Evolutionary conservation across 106 monocot species (phyloP).

Genomic region (Dendrobium officinale): DNA sequence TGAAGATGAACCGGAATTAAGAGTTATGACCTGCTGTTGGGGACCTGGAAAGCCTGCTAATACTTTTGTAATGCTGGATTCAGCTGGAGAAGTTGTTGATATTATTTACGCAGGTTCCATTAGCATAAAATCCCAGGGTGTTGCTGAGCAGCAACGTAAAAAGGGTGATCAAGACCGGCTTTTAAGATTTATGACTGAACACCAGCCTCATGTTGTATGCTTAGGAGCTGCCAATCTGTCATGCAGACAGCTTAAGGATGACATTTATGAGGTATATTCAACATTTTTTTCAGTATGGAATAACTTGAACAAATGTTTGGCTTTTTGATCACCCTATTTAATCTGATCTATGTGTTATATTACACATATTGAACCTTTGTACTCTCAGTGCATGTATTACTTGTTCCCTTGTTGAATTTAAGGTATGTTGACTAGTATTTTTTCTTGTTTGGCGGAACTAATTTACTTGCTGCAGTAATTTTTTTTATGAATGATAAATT

Average conservation of each 20-base stretch:
- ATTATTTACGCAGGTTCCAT: conserved; percentile 90
- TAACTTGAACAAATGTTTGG: background rate
- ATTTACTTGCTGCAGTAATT: background rate
- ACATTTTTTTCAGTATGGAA: background rate
- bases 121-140: conserved; percentile 63
- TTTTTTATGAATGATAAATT: background rate
- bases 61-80: conserved; percentile 93
- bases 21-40: conserved; percentile 94
- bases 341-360: background rate
- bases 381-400: background rate
- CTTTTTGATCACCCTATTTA: background rate
- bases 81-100: conserved; percentile 90
- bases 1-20: conserved; percentile 60
- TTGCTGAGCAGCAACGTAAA: conserved; percentile 80
- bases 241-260: conserved; percentile 82
- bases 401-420: background rate
- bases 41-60: conserved; percentile 92
- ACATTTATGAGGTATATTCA: conserved; percentile 78
- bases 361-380: background rate
- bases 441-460: background rate
- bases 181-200: conserved; percentile 81
- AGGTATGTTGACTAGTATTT: background rate
- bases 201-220: conserved; percentile 82
- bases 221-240: conserved; percentile 75
- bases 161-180: conserved; percentile 79